phyloP scores from a whole-genome alignment of 345 rosid species.

The Corchorus capsularis region DNA sequence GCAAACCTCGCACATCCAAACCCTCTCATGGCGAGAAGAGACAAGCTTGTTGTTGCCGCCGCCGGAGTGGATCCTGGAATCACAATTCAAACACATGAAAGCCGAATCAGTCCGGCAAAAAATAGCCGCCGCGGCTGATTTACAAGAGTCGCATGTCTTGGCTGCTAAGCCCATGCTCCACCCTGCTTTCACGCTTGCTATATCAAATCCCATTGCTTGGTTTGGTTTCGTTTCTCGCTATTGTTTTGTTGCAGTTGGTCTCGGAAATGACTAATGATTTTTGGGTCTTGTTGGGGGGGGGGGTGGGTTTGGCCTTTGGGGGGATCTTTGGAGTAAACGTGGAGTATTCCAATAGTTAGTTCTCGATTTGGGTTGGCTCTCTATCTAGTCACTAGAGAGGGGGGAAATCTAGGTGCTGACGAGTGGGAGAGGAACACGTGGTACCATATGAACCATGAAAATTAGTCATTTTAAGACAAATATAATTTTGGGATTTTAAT shows the following conservation, averaged over 20 bases:
- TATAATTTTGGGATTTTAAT: constrained; percentile 15
- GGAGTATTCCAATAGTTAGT: constrained; percentile 28
- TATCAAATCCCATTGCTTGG: constrained; percentile 44
- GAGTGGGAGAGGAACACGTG: constrained; percentile 42
- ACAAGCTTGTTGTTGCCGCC: constrained; percentile 40
- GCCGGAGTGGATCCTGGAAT: constrained; percentile 53
- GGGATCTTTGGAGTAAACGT: constrained; percentile 12
- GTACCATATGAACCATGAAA: constrained; percentile 34
- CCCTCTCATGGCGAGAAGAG: constrained; percentile 71
- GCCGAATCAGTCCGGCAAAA: constrained; percentile 79
- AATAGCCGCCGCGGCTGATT: constrained; percentile 63
- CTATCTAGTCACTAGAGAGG: constrained; percentile 33
- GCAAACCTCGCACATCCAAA: constrained; percentile 82
- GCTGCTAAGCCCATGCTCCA: constrained; percentile 57
- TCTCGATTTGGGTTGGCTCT: constrained; percentile 34
- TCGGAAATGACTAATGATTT: neutral
- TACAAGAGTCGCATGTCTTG: constrained; percentile 78
- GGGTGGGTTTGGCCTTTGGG: neutral
- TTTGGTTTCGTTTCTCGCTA: neutral
- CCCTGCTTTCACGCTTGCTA: constrained; percentile 34
- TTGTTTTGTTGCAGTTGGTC: neutral
- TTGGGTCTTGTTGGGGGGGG: neutral
- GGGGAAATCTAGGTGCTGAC: constrained; percentile 31
- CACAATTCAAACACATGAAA: constrained; percentile 65
- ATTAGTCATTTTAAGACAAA: neutral